Conservation (phyloP, 1,139 yeast species). For the Arxiozyma slooffiae region DNA sequence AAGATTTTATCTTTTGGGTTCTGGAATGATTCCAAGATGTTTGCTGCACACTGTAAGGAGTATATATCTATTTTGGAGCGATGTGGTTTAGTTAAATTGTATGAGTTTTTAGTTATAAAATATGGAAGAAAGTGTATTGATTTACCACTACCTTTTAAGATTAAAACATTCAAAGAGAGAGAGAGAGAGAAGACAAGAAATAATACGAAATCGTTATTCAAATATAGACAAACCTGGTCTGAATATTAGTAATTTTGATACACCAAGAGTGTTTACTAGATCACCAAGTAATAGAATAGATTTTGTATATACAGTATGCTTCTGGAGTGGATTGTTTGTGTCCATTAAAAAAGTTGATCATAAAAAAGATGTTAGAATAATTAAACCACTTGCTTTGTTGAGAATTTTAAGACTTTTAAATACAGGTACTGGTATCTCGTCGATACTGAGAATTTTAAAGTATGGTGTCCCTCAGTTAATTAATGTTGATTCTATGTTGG, state of each 20-base stretch:
- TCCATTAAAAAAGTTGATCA: slow-evolving; percentile 44
- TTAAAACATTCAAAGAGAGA: slow-evolving; percentile 5
- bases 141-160: slow-evolving; percentile 18
- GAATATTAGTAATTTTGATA: slow-evolving; percentile 15
- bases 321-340: slow-evolving; percentile 67
- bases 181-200: slow-evolving; percentile 3
- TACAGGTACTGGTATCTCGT: slow-evolving; percentile 64
- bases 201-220: slow-evolving; percentile 19
- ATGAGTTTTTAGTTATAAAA: slow-evolving; percentile 15
- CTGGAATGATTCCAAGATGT: slow-evolving; percentile 58
- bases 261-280: slow-evolving; percentile 60
- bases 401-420: slow-evolving; percentile 67
- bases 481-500: slow-evolving; percentile 66
- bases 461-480: slow-evolving; percentile 65
- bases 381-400: slow-evolving; percentile 64
- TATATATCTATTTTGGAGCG: slow-evolving; percentile 25
- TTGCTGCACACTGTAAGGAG: slow-evolving; percentile 38
- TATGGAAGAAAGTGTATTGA: slow-evolving; percentile 21
- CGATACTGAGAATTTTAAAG: slow-evolving; percentile 61
- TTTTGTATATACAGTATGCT: slow-evolving; percentile 54
- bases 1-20: slow-evolving; percentile 68
- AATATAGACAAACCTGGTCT: slow-evolving; percentile 4
- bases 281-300: slow-evolving; percentile 84
- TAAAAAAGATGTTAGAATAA: slow-evolving; percentile 46
- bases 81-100: slow-evolving; percentile 23